Base-by-base conservation (phyloP, 1,139 yeast genomes). In the Debaryomyces robertsiae region DNA sequence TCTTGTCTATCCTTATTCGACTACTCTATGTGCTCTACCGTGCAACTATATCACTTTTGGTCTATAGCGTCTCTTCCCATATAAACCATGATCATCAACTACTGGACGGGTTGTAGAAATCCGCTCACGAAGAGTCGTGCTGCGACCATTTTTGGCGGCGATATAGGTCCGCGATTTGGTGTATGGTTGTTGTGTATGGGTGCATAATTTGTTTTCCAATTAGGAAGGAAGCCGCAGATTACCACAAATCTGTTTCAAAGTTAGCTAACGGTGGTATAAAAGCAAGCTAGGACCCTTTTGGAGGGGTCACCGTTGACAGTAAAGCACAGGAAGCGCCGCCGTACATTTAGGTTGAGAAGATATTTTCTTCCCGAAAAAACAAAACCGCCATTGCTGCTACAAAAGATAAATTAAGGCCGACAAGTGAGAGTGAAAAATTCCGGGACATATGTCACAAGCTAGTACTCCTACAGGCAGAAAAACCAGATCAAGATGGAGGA, bases 41-140 rank as follows among this genome's bases (percentile, higher is more conserved):
- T 27, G 13, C 29, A 27, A 27, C 29, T 14, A 11, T 11, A 27
- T 27, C 15, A 27, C 5, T 11, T 5, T 31, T 11, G 6, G 18
- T 31, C 34, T 19, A 19, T 19, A 19, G 22, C 22, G 22, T 19
- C 22, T 19, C 22, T 7, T 19, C 7, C 7, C 35, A 32, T 23
- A 14, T 32, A 32, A 22, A 32, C 22, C 7, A 19, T 19, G 5
- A 19, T 7, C 5, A 6, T 19, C 22, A 19, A 6, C 22, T 19
- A 19, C 22, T 19, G 22, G 7, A 37, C 40, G 40, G 40, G 27
- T 30, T 30, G 40, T 30, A 30, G 40, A 37, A 37, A 30, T 25
- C 40, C 40, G 40, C 40, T 19, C 16, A 18, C 9, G 29, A 19
- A 28, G 35, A 28, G 35, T 37, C 35, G 40, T 37, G 40, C 6